Base-by-base conservation (phyloP, 2,329 filamentous ascomycete species). In the Colletotrichum gloeosporioides region DNA sequence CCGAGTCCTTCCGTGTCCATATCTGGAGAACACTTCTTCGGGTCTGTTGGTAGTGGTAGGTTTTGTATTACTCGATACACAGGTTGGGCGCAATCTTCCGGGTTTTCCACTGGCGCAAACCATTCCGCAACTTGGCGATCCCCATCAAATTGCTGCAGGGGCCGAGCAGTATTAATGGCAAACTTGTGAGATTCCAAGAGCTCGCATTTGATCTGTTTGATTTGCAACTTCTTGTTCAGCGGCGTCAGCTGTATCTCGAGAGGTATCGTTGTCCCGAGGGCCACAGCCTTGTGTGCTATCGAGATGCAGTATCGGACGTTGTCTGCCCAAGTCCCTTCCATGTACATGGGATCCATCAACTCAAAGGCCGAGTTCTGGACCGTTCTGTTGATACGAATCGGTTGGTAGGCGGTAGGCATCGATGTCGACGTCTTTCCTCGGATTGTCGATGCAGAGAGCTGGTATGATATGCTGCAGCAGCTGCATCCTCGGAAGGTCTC, bases 391-490 rank as follows among this genome's bases (percentile, higher is more conserved):
- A 76, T 61, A 4, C 69, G 69, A 10, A 76, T 31, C 12, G 64
- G 44, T 4, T 39, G 61, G 4, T 68, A 64, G 12, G 69, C 63
- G 2, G 69, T 70, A 1, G 73, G 73, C 7, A 25, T 32, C 2
- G 53, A 39, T 1, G 44, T 36, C 3, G 65, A 64, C 5, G 39
- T 44, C 6, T 67, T 63, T 18, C 22, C 34, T 9, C 73, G 63
- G 4, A 76, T 65, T 10, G 73, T 76, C 13, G 39, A 29, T 5
- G 63, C 73, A 16, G 65, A 69, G 8, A 76, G 73, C 22, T 72
- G 55, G 29, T 76, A 76, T 6, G 39, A 65, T 22, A 76, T 61
- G 22, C 73, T 76, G 59, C 73, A 76, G 10, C 44, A 57, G 15
- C 25, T 34, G 36, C 69, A 76, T 6, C 73, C 73, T 9, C 57